Base-by-base conservation (phyloP, 371 early-diverging fungal species). In the Conidiobolus incongruus region DNA sequence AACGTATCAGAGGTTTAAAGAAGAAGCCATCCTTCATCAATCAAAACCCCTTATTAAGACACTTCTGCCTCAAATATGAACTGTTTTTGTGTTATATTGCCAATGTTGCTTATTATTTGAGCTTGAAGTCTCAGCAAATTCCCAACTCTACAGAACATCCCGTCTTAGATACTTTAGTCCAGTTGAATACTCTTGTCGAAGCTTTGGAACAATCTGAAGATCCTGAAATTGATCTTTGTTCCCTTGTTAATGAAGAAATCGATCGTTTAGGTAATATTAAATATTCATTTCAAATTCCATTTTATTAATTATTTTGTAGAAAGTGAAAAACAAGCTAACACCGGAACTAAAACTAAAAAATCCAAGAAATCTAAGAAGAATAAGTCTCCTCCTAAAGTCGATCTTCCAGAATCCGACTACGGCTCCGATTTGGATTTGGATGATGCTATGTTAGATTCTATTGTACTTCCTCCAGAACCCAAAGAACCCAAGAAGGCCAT, bases 91-190 rank as follows among this genome's bases (percentile, higher is more conserved):
- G 71, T 46, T 92, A 89, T 52, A 58, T 89, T 50, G 79, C 76
- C 47, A 92, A 92, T 48, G 68, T 90, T 42, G 72, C 89, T 16
- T 90, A 86, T 44, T 89, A 87, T 55, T 64, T 92, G 43, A 69
- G 70, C 1, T 51, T 84, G 35, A 81, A 81, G 52, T 70, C 85
- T 13, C 72, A 77, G 12, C 55, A 47, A 38, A 44, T 62, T 11
- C 52, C 56, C 11, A 61, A 70, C 42, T 49, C 79, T 32, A 70
- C 65, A 35, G 66, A 73, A 39, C 92, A 91, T 55, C 90, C 89
- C 7, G 83, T 89, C 13, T 75, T 87, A 48, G 70, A 72, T 24
- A 67, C 72, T 0, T 58, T 91, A 16, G 73, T 77, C n/a, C 63
- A 74, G 31, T 48, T 84, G 44, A 70, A 71, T 30, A 68, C 69